Evolutionary conservation across 768 basidiomycete genomes (phyloP), one percentile per base, ranked within the genome.

Genomic region (Dentipellis fragilis): DNA sequence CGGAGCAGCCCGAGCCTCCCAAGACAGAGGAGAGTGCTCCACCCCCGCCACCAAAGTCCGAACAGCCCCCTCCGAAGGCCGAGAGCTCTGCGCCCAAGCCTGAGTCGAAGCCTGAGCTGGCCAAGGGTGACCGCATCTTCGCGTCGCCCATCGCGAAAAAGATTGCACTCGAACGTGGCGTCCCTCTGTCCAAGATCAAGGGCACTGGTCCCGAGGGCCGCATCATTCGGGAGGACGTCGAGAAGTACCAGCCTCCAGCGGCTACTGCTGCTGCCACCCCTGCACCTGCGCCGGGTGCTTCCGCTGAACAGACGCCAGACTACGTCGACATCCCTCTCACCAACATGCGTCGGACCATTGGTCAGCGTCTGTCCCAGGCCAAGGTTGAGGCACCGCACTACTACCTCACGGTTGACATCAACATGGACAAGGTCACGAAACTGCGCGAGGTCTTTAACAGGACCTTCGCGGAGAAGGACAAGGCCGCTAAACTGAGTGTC

Each of bases 341-440:
- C 47, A 96, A 85, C 71, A 99, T 99, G 88, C 89, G 96, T 57
- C 89, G 91, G 63, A 85, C 83, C 42, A 99, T 99, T 67, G 96
- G 90, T 55, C 63, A 82, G 40, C 89, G 96, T 62, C 82, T 99
- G 61, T 83, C 85, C 0, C 89, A 97, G 73, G 91, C 90, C 57
- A 98, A 96, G 73, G 87, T 90, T 71, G 86, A 92, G 63, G 66
- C 93, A n/a, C 96, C 96, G 4, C 95, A 98, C 69, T 99, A 95
- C 74, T 98, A 98, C 71, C 72, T 97, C 63, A 97, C 96, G 3
- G 81, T 91, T 45, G 90, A 97, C 65, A 79, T 98, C 69, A 86
- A 88, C 75, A 96, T 99, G 93, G 94, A 92, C 77, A 89, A 90
- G 77, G 85, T 93, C 17, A 69, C 89, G 67, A 98, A 96, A 73